phyloP scores from a whole-genome alignment of 2,329 filamentous ascomycete genomes.

The Thielaviopsis ethacetica region DNA sequence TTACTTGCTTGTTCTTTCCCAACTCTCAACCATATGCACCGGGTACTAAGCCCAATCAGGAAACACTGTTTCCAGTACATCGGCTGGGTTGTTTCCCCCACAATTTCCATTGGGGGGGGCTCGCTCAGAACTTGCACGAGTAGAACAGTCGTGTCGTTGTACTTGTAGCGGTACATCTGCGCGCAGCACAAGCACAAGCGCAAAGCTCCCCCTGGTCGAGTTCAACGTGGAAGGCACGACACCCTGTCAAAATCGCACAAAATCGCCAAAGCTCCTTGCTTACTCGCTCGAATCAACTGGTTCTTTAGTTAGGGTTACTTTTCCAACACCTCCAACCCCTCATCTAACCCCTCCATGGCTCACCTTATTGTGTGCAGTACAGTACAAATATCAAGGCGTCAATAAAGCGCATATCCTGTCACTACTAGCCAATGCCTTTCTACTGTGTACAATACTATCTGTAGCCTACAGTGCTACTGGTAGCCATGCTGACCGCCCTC shows the following conservation, averaged over 20 bases:
- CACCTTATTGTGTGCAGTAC: neutral
- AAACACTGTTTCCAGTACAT: neutral
- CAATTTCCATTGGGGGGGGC: slow-evolving; percentile 10
- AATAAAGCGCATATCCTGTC: neutral
- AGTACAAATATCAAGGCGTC: neutral
- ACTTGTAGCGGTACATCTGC: neutral
- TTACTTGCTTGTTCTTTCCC: neutral
- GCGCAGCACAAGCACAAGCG: neutral
- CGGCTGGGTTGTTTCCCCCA: neutral
- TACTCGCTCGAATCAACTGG: neutral
- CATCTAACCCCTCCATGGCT: neutral
- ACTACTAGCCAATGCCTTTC: neutral
- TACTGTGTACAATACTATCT: too few species aligned
- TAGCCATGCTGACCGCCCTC: neutral
- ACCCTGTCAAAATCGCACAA: neutral
- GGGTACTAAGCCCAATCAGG: slow-evolving; percentile 8
- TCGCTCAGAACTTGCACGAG: too few species aligned
- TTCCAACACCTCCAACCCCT: neutral
- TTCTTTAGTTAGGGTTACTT: neutral
- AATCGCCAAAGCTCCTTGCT: neutral
- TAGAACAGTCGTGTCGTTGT: neutral
- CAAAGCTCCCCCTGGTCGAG: neutral
- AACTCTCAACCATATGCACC: slow-evolving; percentile 11
- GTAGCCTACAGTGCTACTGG: too few species aligned
- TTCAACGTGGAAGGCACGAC: neutral